Evolutionary conservation across 352 stramenopile genomes (phyloP).

Genomic region (Phytophthora pseudosyringae): DNA sequence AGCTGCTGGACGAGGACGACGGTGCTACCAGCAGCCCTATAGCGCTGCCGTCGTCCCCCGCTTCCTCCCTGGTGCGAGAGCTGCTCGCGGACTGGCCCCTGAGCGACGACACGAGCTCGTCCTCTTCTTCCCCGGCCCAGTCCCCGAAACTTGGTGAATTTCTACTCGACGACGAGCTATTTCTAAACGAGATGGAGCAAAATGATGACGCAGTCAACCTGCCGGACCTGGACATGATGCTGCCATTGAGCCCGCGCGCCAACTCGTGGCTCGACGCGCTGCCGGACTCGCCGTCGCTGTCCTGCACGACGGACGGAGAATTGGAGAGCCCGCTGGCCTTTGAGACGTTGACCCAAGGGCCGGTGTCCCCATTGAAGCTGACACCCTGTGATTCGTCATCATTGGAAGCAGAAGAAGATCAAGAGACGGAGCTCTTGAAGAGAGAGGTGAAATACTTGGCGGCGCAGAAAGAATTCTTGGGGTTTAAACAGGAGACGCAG

Average conservation of each 20-base stretch:
- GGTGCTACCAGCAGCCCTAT: not conserved
- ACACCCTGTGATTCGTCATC: slow-evolving; percentile 26
- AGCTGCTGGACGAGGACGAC: slow-evolving; percentile 39
- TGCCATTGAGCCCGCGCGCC: slow-evolving; percentile 44
- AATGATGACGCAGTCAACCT: slow-evolving; percentile 35
- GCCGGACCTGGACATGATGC: slow-evolving; percentile 52
- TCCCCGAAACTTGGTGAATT: slow-evolving; percentile 32
- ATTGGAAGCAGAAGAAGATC: slow-evolving; percentile 19
- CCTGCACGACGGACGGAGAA: slow-evolving; percentile 37
- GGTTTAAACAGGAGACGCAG: slow-evolving; percentile 48
- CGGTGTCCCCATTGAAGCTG: slow-evolving; percentile 31
- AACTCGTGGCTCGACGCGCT: slow-evolving; percentile 36
- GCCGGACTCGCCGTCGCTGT: slow-evolving; percentile 22
- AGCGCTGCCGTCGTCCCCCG: not conserved
- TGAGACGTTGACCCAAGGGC: slow-evolving; percentile 11
- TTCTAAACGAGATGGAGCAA: slow-evolving; percentile 20
- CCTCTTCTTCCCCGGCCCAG: not conserved
- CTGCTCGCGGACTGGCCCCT: slow-evolving; percentile 16
- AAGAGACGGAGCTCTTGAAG: slow-evolving; percentile 56
- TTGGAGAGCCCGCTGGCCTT: slow-evolving; percentile 22
- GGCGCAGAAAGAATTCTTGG: slow-evolving; percentile 68
- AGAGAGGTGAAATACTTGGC: slow-evolving; percentile 69
- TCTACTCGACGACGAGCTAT: slow-evolving; percentile 51
- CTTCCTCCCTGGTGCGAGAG: slow-evolving; percentile 7
- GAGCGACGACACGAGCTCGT: slow-evolving; percentile 14